These are phyloP conservation scores for Penicillium odoratum DNA, from an alignment of 495 filamentous ascomycete genomes.

Conservation along the genomic window DNA sequence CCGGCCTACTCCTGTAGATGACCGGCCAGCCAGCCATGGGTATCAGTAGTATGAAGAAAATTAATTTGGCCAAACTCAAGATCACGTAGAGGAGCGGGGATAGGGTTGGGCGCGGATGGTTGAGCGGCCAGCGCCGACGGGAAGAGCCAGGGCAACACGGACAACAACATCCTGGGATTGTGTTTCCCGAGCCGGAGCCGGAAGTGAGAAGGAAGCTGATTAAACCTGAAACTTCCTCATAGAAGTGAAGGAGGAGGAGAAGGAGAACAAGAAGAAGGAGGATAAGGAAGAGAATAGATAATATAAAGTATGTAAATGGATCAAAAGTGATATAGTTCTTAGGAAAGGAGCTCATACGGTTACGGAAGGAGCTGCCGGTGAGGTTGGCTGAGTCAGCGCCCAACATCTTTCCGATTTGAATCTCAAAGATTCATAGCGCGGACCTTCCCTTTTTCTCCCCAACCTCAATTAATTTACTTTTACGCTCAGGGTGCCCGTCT, in stretches of 20 bases:
- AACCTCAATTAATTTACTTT: constrained; percentile 20
- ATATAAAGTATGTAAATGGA: neutral
- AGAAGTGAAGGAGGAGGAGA: neutral
- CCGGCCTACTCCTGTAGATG: constrained; percentile 79
- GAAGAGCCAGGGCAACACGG: constrained; percentile 27
- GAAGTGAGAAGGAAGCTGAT: constrained; percentile 2
- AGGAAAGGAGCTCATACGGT: constrained; percentile 6
- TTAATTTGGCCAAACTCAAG: constrained; percentile 91
- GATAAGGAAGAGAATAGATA: neutral
- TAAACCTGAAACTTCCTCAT: too few species aligned
- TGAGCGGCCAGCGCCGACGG: constrained; percentile 58
- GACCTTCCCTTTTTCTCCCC: constrained; percentile 20
- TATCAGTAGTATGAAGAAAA: constrained; percentile 92
- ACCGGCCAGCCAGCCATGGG: constrained; percentile 93
- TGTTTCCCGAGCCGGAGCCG: neutral
- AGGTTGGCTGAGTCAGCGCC: constrained; percentile 41
- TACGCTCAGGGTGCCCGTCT: constrained; percentile 27
- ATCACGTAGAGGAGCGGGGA: constrained; percentile 76
- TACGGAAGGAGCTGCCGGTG: constrained; percentile 45
- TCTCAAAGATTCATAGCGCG: constrained; percentile 30
- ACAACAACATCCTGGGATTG: constrained; percentile 16
- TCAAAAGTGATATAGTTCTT: neutral
- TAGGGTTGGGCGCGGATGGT: constrained; percentile 75
- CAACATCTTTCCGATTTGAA: constrained; percentile 40
- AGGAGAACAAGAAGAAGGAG: neutral